Percentiles rank a stretch among this genome's conserved stretches.
Conservation (phyloP, 805 yeast species). For the Schwanniomyces pseudopolymorphus region DNA sequence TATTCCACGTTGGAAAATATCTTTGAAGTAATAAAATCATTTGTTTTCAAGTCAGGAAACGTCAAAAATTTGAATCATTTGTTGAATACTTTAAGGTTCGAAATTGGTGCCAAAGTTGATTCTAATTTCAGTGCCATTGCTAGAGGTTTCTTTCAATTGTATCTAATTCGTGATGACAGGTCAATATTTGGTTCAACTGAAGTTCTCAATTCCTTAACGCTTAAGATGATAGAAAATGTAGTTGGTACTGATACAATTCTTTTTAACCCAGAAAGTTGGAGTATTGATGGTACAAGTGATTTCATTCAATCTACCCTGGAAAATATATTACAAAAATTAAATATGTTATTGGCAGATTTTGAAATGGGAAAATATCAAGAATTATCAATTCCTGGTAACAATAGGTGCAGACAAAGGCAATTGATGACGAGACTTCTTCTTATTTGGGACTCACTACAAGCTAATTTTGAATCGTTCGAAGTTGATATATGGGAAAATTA, state of each 20-base stretch:
- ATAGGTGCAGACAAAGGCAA: conserved; percentile 83
- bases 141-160: conserved; percentile 62
- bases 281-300: conserved; percentile 12
- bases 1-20: conserved; percentile 17
- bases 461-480: conserved; percentile 67
- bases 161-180: conserved; percentile 60
- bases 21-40: conserved; percentile 17
- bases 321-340: conserved; percentile 11
- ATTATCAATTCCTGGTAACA: conserved; percentile 40
- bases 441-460: conserved; percentile 81
- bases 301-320: conserved; percentile 5
- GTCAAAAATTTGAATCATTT: conserved; percentile 24
- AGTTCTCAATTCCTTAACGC: conserved; percentile 10
- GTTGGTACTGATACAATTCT: conserved; percentile 35
- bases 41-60: conserved; percentile 16
- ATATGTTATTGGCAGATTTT: conserved; percentile 43
- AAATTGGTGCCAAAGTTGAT: conserved; percentile 23
- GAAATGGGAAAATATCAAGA: conserved; percentile 41
- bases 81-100: conserved; percentile 23
- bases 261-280: conserved; percentile 25
- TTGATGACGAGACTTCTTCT: conserved; percentile 53
- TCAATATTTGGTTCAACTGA: conserved; percentile 50
- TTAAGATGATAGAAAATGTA: conserved; percentile 43
- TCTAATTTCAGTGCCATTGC: conserved; percentile 45
- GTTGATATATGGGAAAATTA: conserved; percentile 33